Percentiles rank a stretch among this genome's conserved stretches.
Evolutionary conservation across 116 monocot genomes (phyloP).

Genomic region (Dioscorea cayenensis): DNA sequence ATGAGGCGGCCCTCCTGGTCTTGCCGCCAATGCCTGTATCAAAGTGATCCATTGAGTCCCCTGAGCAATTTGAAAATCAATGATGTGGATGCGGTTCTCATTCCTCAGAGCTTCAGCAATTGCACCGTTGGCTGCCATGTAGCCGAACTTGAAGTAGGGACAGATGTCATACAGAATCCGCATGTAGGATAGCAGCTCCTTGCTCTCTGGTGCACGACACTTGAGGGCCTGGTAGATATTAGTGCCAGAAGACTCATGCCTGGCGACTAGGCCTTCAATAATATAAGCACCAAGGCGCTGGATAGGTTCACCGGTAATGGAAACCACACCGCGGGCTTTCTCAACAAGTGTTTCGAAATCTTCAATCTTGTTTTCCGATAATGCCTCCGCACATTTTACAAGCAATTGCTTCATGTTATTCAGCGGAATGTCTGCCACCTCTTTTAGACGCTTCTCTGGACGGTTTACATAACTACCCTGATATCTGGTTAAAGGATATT

Average conservation of each 20-base stretch:
- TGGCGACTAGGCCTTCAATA: slow-evolving; percentile 59
- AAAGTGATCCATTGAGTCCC: slow-evolving; percentile 89
- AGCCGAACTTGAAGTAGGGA: slow-evolving; percentile 89
- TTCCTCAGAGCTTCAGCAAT: slow-evolving; percentile 75
- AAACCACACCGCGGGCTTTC: slow-evolving; percentile 23
- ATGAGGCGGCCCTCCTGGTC: slow-evolving; percentile 68
- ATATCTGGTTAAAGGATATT: neutral
- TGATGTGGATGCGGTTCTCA: slow-evolving; percentile 79
- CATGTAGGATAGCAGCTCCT: slow-evolving; percentile 71
- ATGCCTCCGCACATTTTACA: slow-evolving; percentile 40
- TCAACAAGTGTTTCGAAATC: slow-evolving; percentile 29
- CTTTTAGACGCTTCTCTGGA: slow-evolving; percentile 35
- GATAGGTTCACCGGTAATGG: slow-evolving; percentile 50
- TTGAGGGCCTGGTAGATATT: slow-evolving; percentile 50
- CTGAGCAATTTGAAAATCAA: slow-evolving; percentile 84
- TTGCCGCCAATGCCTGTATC: slow-evolving; percentile 76
- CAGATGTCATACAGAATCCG: slow-evolving; percentile 75
- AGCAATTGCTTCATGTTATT: slow-evolving; percentile 37
- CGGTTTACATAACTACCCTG: slow-evolving; percentile 8
- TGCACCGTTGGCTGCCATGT: slow-evolving; percentile 93
- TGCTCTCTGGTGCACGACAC: slow-evolving; percentile 50
- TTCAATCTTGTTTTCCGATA: slow-evolving; percentile 25
- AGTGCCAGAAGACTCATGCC: slow-evolving; percentile 41
- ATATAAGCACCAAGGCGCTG: slow-evolving; percentile 60
- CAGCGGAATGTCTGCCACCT: slow-evolving; percentile 11